Percentiles rank a stretch among this genome's conserved stretches.
These are phyloP conservation scores for Cynara cardunculus DNA, from an alignment of 129 eudicot species.

Conservation along the genomic window DNA sequence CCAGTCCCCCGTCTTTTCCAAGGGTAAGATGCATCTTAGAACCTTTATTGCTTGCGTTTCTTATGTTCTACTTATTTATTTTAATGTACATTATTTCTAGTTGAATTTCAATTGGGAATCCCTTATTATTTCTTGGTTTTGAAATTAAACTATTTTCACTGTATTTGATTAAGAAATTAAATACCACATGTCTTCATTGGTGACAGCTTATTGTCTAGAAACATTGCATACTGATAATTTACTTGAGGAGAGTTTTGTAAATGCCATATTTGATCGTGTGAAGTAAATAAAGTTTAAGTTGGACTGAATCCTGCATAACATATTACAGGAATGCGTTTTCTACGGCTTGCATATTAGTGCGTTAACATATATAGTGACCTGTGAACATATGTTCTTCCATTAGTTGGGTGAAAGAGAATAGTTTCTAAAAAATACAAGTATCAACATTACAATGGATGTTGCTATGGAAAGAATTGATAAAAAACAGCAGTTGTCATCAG, in stretches of 20 bases:
- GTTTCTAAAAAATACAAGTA: neutral
- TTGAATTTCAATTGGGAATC: neutral
- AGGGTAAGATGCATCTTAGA: conserved; percentile 22
- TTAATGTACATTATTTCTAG: neutral
- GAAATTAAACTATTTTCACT: neutral
- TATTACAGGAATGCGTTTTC: too few relatives aligned
- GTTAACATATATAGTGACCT: neutral
- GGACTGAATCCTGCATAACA: neutral
- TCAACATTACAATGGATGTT: neutral
- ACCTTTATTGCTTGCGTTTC: neutral
- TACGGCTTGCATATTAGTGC: neutral
- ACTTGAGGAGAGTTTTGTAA: neutral
- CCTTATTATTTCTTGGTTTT: neutral
- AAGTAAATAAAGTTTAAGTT: neutral
- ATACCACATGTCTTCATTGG: neutral
- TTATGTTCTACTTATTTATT: neutral
- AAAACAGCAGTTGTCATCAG: neutral
- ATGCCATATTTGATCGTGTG: neutral
- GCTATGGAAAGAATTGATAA: neutral
- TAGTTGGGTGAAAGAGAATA: neutral
- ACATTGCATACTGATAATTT: neutral
- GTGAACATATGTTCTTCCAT: neutral
- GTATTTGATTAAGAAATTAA: neutral
- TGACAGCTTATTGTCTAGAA: neutral
- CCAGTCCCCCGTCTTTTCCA: conserved; percentile 44